Evolutionary conservation across 2,329 filamentous ascomycete genomes (phyloP), one percentile per base, ranked within the genome.

Genomic region (Teratosphaeria gauchensis): DNA sequence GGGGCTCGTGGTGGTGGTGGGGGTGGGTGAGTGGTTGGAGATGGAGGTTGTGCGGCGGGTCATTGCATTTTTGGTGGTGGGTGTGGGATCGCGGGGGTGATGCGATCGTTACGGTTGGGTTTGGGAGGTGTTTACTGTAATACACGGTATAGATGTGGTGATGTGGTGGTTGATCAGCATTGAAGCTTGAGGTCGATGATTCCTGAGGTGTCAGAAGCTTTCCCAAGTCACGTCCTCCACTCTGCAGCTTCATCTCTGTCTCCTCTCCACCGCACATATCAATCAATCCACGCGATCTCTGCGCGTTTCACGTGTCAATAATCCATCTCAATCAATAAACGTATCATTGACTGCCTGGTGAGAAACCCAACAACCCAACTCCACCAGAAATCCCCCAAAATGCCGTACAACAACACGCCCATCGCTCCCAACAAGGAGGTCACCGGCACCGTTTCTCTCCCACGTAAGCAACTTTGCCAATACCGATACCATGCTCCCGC

Each of bases 381-480:
- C n/a, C n/a, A n/a, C n/a, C 58, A 54, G 19, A 8, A 8, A 21
- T 35, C 53, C 7, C 32, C n/a, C 53, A 35, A 31, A 53, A 96
- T 97, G 92, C 89, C 92, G 30, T 92, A 94, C 78, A 96, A 96
- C 76, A 92, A 89, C 65, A 85, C 86, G 3, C 87, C 89, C 19
- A 94, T 94, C 58, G 83, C 87, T 64, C 89, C 88, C 46, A 79
- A 87, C 14, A 86, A 89, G 71, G 90, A 95, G 75, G 83, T 89
- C 53, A 95, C 89, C 2, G 92, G 92, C 65, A 86, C 90, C 64
- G 88, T 89, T 24, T 87, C 90, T 65, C 83, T 97, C 33, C 92
- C 92, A 8, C 79, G 92, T 96, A 79, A 75, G 88, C 79, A 38
- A 38, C 32, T 12, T 19, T n/a, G 35, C 30, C 30, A 24, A 58